phyloP scores from a whole-genome alignment of 2,329 filamentous ascomycete species.

The Grosmannia serpens region DNA sequence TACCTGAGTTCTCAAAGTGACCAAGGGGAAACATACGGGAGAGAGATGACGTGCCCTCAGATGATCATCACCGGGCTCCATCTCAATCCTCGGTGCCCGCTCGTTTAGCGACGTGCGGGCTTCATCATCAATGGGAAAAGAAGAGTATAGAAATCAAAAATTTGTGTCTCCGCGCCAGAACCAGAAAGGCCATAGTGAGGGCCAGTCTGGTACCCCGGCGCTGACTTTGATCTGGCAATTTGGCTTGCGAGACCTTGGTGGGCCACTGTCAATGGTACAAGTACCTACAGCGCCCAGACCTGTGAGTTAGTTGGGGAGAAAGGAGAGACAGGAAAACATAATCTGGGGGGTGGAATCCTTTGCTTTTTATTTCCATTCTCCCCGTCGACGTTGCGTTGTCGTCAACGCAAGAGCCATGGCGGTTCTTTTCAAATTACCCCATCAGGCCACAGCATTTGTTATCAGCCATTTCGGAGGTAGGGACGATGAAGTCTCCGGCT shows the following conservation, averaged over 20 bases:
- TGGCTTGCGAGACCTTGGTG: background rate
- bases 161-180: background rate
- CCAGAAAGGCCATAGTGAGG: background rate
- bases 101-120: background rate
- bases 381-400: background rate
- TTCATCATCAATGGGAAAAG: background rate
- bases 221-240: background rate
- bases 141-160: background rate
- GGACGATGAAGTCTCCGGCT: background rate
- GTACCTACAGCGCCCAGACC: background rate
- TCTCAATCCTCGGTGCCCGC: background rate
- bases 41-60: background rate
- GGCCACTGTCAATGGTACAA: background rate
- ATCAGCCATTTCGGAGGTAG: background rate
- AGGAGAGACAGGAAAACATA: background rate
- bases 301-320: background rate
- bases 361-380: background rate
- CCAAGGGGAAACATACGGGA: background rate
- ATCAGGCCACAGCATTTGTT: background rate
- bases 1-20: background rate
- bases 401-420: background rate
- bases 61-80: background rate
- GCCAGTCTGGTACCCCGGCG: background rate
- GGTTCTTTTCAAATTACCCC: background rate
- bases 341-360: background rate